phyloP scores from a whole-genome alignment of 371 early-diverging fungal genomes.

The Actinomortierella wolfii region DNA sequence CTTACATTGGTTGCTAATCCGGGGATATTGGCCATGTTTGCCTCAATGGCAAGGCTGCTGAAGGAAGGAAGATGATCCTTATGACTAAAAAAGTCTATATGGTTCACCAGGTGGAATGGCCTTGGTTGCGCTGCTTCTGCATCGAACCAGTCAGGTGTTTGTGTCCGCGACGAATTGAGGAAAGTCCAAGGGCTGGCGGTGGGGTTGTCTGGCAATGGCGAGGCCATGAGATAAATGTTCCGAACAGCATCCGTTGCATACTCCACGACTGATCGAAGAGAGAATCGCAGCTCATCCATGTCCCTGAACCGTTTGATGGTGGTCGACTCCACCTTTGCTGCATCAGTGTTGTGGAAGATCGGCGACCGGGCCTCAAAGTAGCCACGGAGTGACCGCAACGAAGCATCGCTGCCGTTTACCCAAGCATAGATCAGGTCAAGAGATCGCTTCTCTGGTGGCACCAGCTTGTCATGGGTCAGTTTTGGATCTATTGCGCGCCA shows the following conservation, averaged over 20 bases:
- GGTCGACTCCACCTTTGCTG: conserved; percentile 1
- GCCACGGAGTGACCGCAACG: conserved; percentile 7
- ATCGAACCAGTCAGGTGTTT: too few species aligned
- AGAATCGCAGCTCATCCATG: conserved; percentile 38
- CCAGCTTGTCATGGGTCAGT: too few species aligned
- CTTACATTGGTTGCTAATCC: conserved; percentile 26
- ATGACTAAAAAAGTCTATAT: conserved; percentile 17
- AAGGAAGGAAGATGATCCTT: conserved; percentile 16
- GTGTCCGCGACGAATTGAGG: too few species aligned
- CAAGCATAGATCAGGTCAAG: conserved; percentile 44
- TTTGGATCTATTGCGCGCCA: conserved; percentile 23
- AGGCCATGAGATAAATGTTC: conserved; percentile 18
- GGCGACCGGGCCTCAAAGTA: conserved; percentile 12
- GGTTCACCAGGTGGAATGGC: conserved; percentile 21
- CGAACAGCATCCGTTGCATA: conserved; percentile 17
- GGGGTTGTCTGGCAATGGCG: too few species aligned
- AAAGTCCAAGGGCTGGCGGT: too few species aligned
- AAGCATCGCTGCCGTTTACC: conserved; percentile 46
- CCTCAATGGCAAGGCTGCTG: conserved; percentile 36
- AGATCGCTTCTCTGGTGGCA: too few species aligned
- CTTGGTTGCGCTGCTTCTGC: background rate
- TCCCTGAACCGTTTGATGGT: conserved; percentile 29
- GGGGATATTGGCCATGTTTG: conserved; percentile 30
- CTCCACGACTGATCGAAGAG: conserved; percentile 25
- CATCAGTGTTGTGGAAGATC: conserved; percentile 9